These are phyloP conservation scores for Pyrenophora graminea DNA, from an alignment of 2,329 filamentous ascomycete genomes.

Conservation along the genomic window DNA sequence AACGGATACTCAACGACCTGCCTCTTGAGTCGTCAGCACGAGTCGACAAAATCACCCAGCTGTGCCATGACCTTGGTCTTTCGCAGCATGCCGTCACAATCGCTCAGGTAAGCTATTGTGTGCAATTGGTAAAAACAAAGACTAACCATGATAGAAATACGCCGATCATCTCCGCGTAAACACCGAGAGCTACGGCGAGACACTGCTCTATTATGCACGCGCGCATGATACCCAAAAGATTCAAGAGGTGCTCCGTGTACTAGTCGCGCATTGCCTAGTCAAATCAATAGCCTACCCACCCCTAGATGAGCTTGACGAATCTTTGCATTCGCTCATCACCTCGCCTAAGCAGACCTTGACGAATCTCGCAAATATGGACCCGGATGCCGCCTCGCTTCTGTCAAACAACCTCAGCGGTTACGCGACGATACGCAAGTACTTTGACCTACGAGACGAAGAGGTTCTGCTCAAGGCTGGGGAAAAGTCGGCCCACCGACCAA, in stretches of 20 bases:
- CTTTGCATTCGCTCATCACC: slow-evolving; percentile 70
- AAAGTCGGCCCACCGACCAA: slow-evolving; percentile 54
- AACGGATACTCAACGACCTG: slow-evolving; percentile 73
- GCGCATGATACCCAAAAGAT: slow-evolving; percentile 79
- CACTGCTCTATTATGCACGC: slow-evolving; percentile 87
- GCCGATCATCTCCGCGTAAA: slow-evolving; percentile 75
- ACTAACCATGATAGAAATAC: slow-evolving; percentile 65
- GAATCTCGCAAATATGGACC: slow-evolving; percentile 72
- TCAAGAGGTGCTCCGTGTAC: slow-evolving; percentile 80
- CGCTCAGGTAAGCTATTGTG: slow-evolving; percentile 68
- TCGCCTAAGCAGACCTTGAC: slow-evolving; percentile 74
- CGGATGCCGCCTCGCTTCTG: slow-evolving; percentile 80
- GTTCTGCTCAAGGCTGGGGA: slow-evolving; percentile 43
- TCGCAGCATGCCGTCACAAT: slow-evolving; percentile 77
- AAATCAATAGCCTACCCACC: slow-evolving; percentile 82
- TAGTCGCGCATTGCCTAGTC: slow-evolving; percentile 84
- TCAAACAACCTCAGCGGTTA: slow-evolving; percentile 89
- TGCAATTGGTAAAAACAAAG: background rate
- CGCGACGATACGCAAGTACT: slow-evolving; percentile 86
- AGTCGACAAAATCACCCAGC: slow-evolving; percentile 79
- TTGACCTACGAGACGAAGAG: slow-evolving; percentile 80
- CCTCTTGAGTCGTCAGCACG: slow-evolving; percentile 70
- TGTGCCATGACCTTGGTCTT: slow-evolving; percentile 79
- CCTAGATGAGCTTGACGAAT: slow-evolving; percentile 70
- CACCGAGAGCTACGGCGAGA: slow-evolving; percentile 80